Percentiles rank a stretch among this genome's conserved stretches.
phyloP scores from a whole-genome alignment of 208 protist genomes.

The Acanthamoeba castellanii region DNA sequence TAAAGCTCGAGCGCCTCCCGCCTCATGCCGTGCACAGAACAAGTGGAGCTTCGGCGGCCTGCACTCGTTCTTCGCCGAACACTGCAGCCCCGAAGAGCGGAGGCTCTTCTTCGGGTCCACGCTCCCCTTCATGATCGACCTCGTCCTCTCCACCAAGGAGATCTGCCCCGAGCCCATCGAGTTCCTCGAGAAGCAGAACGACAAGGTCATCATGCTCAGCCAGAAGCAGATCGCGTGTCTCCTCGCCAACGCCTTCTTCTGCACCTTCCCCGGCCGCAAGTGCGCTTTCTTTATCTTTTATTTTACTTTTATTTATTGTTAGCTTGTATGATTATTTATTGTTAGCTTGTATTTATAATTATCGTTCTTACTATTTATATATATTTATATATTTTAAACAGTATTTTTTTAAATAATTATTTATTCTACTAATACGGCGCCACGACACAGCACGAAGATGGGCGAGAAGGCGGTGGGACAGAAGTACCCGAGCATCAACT shows the following conservation, averaged over 20 bases:
- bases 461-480: constrained; percentile 21
- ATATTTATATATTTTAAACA: not conserved
- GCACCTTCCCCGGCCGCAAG: constrained; percentile 77
- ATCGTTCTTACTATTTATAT: no score
- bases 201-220: constrained; percentile 71
- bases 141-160: not conserved
- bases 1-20: no score
- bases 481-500: constrained; percentile 74
- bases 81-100: constrained; percentile 52
- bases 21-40: not conserved
- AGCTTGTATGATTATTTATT: not conserved
- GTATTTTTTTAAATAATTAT: not conserved
- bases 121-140: constrained; percentile 20
- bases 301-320: not conserved
- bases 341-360: no score
- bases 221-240: constrained; percentile 80
- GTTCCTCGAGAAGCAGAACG: constrained; percentile 25
- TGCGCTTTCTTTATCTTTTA: not conserved
- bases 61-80: constrained; percentile 71
- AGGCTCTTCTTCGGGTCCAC: constrained; percentile 31
- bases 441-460: not conserved
- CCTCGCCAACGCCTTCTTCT: constrained; percentile 81
- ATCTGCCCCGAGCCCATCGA: constrained; percentile 76
- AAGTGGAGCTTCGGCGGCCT: constrained; percentile 75
- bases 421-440: not conserved